Base-by-base conservation (phyloP, 768 basidiomycete genomes). In the Psilocybe sp. region DNA sequence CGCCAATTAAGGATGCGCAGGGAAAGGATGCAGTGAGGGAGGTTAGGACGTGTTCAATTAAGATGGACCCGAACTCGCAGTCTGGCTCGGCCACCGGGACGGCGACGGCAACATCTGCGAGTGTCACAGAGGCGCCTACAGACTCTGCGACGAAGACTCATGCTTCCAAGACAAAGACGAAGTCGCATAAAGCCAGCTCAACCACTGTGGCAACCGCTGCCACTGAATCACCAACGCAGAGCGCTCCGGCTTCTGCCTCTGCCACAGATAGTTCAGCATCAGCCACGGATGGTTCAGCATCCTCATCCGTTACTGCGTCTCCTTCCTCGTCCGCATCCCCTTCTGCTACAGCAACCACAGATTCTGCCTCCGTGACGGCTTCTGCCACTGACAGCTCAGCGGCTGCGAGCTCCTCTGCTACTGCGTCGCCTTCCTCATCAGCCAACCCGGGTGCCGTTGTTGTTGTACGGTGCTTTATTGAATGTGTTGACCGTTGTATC, bases 1-100 rank as follows among this genome's bases (percentile, higher is more conserved):
- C 77, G 4, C 83, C 80, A 5, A 71, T 78, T 39, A 76, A 70
- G 44, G 78, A 74, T 55, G 60, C 64, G 3, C 67, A 75, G 55
- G 84, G 82, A 14, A 57, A 74, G n/a, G 67, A 69, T 38, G 74
- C 73, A 12, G 70, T 84, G 16, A 67, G 74, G 57, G 76, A 84
- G 56, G 76, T 83, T 42, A 69, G 68, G 56, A 73, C 70, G 28
- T 87, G 85, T 59, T 78, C 74, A 19, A 49, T 79, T 16, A 52
- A 68, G 37, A 62, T 70, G 57, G 62, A 64, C 16, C 49, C 56
- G 14, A 41, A 58, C 15, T 51, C 70, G 20, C 55, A 65, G 13
- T 45, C 42, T 15, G 50, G 60, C 16, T 50, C 64, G 19, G n/a
- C n/a, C n/a, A n/a, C n/a, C n/a, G n/a, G n/a, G n/a, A 44, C 58